Base-by-base conservation (phyloP, 1,284 basidiomycete genomes). In the Moesziomyces sp. region DNA sequence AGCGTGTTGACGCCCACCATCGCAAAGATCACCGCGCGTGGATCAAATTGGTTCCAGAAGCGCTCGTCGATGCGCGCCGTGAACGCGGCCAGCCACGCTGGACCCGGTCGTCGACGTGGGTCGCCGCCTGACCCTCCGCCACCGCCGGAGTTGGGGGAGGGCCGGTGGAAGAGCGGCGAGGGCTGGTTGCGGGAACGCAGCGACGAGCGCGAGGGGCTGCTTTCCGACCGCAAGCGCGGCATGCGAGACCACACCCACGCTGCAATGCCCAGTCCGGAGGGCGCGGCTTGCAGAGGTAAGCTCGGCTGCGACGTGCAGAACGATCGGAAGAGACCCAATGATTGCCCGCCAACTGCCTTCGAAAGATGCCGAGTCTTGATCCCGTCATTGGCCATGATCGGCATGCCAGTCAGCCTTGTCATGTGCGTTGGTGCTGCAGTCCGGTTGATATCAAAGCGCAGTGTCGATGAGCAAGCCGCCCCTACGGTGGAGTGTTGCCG, bases 1-100 rank as follows among this genome's bases (percentile, higher is more conserved):
- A 57, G 10, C 2, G 47, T 19, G 58, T 82, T 82, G 42, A 75
- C 48, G n/a, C 52, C 65, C 4, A 81, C 13, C 38, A 82, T 35
- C 10, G 54, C 59, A 21, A 68, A 58, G 9, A 77, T 44, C 5
- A 77, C 64, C 46, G 60, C 58, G 21, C 23, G 35, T 28, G 40
- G 10, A 2, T 58, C 57, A 0, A 65, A 50, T 9, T 13, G 19
- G 10, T 52, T 52, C 56, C 62, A 65, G 23, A 66, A 21, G 2
- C 42, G 47, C 1, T n/a, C 8, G 19, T 71, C 62, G 38, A 57
- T 5, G 23, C 23, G 30, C 6, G 58, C 28, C 13, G 56, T 40
- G 24, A 64, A 26, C 3, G 30, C 5, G 8, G 46, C 35, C n/a
- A 61, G 24, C 6, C 47, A 40, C 30, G 11, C 52, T 50, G 14